phyloP scores from a whole-genome alignment of 139 green algal species.

The Yamagishiella unicocca region DNA sequence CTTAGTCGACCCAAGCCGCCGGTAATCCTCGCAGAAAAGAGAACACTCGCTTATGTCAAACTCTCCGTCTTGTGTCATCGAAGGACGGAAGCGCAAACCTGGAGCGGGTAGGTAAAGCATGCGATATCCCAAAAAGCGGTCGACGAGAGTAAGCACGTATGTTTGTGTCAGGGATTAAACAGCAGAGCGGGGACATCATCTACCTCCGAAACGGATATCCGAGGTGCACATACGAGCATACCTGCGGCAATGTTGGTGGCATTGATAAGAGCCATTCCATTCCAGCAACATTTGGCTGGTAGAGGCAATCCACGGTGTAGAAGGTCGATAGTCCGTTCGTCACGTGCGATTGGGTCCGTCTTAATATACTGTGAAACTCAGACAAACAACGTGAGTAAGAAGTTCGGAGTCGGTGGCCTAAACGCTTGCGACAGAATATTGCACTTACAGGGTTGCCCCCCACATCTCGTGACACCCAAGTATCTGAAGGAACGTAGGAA shows the following conservation, averaged over 20 bases:
- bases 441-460: not conserved
- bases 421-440: not conserved
- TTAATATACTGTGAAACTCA: conserved; percentile 1
- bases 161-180: no score
- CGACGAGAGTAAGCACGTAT: no score
- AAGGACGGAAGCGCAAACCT: conserved; percentile 5
- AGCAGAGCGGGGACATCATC: no score
- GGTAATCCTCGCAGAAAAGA: conserved; percentile 33
- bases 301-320: conserved; percentile 7
- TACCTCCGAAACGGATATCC: no score
- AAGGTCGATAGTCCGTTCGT: not conserved
- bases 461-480: conserved; percentile 22
- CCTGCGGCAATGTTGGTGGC: not conserved
- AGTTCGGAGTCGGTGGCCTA: no score
- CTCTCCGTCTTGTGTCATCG: not conserved
- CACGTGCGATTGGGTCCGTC: not conserved
- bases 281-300: conserved; percentile 24
- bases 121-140: no score
- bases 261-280: conserved; percentile 2
- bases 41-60: conserved; percentile 29
- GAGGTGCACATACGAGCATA: no score
- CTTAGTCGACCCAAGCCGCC: not conserved
- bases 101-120: not conserved
- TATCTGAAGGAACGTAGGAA: conserved; percentile 25
- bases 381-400: not conserved